Evolutionary conservation across 202 grass and related monocot genomes (phyloP).

Genomic region (Saccharum hybrid): DNA sequence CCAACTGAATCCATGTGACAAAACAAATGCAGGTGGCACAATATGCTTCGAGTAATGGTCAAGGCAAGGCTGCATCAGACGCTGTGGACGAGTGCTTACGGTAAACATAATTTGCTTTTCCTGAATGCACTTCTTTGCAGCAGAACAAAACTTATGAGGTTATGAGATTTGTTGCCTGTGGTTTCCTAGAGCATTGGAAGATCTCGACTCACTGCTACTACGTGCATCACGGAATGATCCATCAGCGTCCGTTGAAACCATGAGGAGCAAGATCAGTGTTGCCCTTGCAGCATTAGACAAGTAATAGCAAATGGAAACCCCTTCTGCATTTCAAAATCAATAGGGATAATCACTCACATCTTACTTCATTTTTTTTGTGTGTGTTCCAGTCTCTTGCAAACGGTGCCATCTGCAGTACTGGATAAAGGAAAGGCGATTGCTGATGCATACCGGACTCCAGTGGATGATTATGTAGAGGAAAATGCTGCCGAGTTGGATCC

Average conservation of each 20-base stretch:
- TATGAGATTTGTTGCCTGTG: slow-evolving; percentile 28
- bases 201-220: slow-evolving; percentile 80
- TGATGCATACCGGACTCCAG: slow-evolving; percentile 75
- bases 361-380: not conserved
- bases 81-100: slow-evolving; percentile 86
- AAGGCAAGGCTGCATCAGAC: slow-evolving; percentile 80
- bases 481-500: slow-evolving; percentile 53
- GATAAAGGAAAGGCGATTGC: slow-evolving; percentile 97
- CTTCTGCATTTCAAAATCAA: slow-evolving; percentile 18
- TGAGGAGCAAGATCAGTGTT: slow-evolving; percentile 76
- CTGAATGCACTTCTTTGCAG: not conserved
- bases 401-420: slow-evolving; percentile 67
- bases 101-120: slow-evolving; percentile 36
- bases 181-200: slow-evolving; percentile 77
- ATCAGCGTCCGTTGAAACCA: slow-evolving; percentile 68
- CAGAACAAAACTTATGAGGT: not conserved
- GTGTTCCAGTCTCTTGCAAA: slow-evolving; percentile 76
- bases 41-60: slow-evolving; percentile 76
- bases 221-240: slow-evolving; percentile 76
- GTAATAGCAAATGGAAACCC: slow-evolving; percentile 48
- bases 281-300: slow-evolving; percentile 81
- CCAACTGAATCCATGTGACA: slow-evolving; percentile 31
- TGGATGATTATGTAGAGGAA: slow-evolving; percentile 45
- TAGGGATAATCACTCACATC: not conserved
- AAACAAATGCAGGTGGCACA: slow-evolving; percentile 76